phyloP scores from a whole-genome alignment of 768 basidiomycete genomes.

The Suillus subalutaceus region DNA sequence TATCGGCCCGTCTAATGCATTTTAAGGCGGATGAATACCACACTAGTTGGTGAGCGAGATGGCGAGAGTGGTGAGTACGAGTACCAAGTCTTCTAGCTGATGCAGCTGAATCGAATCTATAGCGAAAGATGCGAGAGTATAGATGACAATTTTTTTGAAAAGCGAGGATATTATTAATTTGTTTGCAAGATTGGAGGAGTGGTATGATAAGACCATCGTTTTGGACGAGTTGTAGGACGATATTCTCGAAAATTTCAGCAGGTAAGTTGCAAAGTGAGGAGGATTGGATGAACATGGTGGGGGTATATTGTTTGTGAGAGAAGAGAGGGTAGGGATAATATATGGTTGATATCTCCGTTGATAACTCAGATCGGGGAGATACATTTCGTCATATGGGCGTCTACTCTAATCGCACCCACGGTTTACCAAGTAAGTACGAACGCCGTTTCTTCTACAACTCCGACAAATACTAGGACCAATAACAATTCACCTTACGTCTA shows the following conservation, averaged over 20 bases:
- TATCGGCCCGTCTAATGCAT: constrained; percentile 34
- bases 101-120: constrained; percentile 59
- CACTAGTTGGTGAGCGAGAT: constrained; percentile 43
- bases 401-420: neutral
- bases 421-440: constrained; percentile 14
- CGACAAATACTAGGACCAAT: constrained; percentile 5
- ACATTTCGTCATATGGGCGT: constrained; percentile 3
- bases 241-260: constrained; percentile 49
- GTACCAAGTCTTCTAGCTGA: constrained; percentile 53
- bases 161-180: constrained; percentile 41
- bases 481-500: neutral
- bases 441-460: constrained; percentile 25
- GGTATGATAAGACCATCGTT: constrained; percentile 42
- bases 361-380: constrained; percentile 1
- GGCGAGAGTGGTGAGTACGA: constrained; percentile 37
- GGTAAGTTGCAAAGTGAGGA: constrained; percentile 38
- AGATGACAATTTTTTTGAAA: constrained; percentile 36
- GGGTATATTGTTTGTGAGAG: constrained; percentile 9
- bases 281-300: constrained; percentile 14
- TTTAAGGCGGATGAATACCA: constrained; percentile 37
- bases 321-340: constrained; percentile 3
- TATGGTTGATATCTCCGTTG: neutral
- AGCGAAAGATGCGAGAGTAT: constrained; percentile 54
- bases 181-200: constrained; percentile 47
- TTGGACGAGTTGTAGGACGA: constrained; percentile 48